Percentiles rank a stretch among this genome's conserved stretches.
Conservation (phyloP, 208 protist genomes). For the Herpetomonas samuelpessoai region DNA sequence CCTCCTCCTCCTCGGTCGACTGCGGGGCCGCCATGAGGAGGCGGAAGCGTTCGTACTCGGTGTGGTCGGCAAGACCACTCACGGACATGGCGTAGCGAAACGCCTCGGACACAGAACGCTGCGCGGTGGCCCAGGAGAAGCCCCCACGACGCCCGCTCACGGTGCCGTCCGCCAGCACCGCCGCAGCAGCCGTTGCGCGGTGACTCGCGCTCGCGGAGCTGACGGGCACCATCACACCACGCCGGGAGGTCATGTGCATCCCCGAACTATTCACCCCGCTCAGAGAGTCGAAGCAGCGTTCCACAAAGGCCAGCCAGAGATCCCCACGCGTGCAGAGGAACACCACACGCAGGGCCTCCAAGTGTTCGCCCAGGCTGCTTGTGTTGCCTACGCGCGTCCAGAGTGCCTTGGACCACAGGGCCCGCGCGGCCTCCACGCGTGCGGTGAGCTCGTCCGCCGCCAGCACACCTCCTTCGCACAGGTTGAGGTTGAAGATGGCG, state of each 20-base stretch:
- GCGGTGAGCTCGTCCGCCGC: conserved; percentile 61
- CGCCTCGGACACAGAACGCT: conserved; percentile 25
- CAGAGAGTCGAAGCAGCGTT: conserved; percentile 31
- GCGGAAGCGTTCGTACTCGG: conserved; percentile 2
- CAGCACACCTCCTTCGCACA: conserved; percentile 57
- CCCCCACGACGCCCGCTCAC: not conserved
- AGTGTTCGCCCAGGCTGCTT: conserved; percentile 29
- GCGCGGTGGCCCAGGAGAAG: not conserved
- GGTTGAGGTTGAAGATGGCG: conserved; percentile 62
- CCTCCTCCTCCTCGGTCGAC: not conserved
- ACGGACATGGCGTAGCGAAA: conserved; percentile 29
- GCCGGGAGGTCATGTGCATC: not conserved
- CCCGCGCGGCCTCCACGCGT: conserved; percentile 60
- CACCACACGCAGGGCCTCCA: conserved; percentile 51
- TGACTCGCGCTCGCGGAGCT: not conserved
- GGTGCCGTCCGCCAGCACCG: conserved; percentile 10
- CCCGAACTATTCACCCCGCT: not conserved
- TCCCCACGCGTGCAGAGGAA: conserved; percentile 86
- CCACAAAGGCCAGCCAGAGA: conserved; percentile 79
- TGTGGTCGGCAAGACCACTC: conserved; percentile 24
- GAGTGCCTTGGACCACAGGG: conserved; percentile 73
- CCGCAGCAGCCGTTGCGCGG: not conserved
- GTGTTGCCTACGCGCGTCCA: conserved; percentile 59
- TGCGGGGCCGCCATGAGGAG: not conserved
- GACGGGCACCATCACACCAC: not conserved